These are phyloP conservation scores for Chytriomyces sp. DNA, from an alignment of 192 early-diverging fungal species.

Conservation along the genomic window DNA sequence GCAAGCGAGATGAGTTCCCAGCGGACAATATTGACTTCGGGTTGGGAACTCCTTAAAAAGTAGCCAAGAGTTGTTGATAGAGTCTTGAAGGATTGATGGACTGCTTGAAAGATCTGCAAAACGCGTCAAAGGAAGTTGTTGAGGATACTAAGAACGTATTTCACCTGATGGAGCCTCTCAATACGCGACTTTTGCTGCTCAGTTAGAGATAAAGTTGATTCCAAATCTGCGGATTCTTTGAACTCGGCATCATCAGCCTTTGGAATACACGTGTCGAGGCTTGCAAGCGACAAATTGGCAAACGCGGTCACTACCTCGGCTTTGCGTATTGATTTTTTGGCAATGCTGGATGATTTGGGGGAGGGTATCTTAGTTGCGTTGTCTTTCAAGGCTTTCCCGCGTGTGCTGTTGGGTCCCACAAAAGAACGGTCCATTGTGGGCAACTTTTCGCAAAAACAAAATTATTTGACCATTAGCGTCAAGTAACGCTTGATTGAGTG, in stretches of 20 bases:
- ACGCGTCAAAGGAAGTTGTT: background rate
- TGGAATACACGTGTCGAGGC: background rate
- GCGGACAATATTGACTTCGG: constrained; percentile 9
- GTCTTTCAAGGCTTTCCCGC: no score
- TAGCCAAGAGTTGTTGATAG: background rate
- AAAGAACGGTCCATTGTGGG: no score
- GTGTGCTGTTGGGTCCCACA: no score
- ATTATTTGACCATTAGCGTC: no score
- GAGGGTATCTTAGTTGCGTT: no score
- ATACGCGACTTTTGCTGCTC: constrained; percentile 5
- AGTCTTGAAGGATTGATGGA: constrained; percentile 22
- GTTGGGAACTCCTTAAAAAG: constrained; percentile 2
- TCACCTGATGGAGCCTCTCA: background rate
- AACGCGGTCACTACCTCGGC: background rate
- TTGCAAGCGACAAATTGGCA: background rate
- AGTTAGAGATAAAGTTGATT: background rate
- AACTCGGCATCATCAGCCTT: background rate
- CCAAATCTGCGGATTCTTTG: background rate
- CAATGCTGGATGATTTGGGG: no score
- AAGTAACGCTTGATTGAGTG: no score
- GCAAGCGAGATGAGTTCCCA: constrained; percentile 33
- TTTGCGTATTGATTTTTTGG: no score
- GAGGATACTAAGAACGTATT: background rate
- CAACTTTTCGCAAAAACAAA: no score
- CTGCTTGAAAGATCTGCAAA: constrained; percentile 17